Percentiles rank a stretch among this genome's conserved stretches.
These are phyloP conservation scores for Monocercomonoides exilis DNA, from an alignment of 78 protist species.

Conservation along the genomic window DNA sequence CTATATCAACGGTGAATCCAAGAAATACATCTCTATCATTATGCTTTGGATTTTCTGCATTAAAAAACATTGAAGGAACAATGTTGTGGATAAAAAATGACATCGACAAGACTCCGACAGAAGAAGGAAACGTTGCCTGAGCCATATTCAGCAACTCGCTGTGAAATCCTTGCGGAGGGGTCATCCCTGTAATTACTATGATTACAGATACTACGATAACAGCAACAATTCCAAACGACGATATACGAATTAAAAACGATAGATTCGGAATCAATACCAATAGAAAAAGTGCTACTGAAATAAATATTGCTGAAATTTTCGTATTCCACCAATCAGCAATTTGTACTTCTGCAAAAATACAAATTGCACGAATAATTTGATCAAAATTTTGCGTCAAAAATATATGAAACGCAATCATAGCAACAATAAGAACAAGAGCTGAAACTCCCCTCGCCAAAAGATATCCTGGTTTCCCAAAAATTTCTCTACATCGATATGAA, in stretches of 20 bases:
- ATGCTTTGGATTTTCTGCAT: neutral
- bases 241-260: neutral
- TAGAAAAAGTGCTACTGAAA: neutral
- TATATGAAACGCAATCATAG: neutral
- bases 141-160: neutral
- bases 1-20: neutral
- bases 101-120: constrained; percentile 1
- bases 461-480: neutral
- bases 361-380: neutral
- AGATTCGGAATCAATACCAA: neutral
- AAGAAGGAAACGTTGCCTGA: neutral
- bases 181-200: neutral
- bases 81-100: constrained; percentile 9
- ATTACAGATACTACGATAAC: neutral
- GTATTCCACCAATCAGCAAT: neutral
- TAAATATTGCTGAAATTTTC: neutral
- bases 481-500: neutral
- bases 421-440: neutral
- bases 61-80: neutral
- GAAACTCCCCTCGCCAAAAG: neutral
- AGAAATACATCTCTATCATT: neutral
- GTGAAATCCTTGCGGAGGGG: neutral
- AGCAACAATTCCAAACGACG: neutral
- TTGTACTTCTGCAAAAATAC: neutral
- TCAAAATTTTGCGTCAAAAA: neutral